Evolutionary conservation across 116 monocot genomes (phyloP), one percentile per base, ranked within the genome.

Genomic region (Trichopus zeylanicus): DNA sequence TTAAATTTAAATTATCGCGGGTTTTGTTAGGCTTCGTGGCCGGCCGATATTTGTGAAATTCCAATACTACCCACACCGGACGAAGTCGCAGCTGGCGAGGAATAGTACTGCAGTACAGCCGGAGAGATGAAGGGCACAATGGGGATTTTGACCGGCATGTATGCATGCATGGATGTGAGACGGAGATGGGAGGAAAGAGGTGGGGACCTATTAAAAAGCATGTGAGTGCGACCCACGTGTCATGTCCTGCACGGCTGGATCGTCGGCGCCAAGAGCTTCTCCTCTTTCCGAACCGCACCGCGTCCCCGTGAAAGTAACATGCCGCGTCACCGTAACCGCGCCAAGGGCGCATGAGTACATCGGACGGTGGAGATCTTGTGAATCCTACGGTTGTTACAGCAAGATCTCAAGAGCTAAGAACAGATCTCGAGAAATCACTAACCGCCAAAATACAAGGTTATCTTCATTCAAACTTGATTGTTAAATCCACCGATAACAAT

Each of bases 211-310:
- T 26, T 11, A 53, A 11, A 6, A 1, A 53, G 26, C 27, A 52
- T 53, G 64, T 53, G 64, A 53, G 48, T 53, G 64, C 53, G 60
- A 4, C 35, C 64, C 64, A 26, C 53, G 64, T 22, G 51, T 64
- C 64, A 64, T 53, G 53, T 26, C 25, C 25, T 11, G 51, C 64
- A n/a, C 64, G 64, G 64, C 64, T 48, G 62, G 48, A 28, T 31
- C 62, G 47, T 62, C 62, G 64, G 35, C 53, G 46, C 57, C 33
- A 20, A 57, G 33, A 39, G 39, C 15, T 13, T 39, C 39, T 10
- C 16, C 12, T 16, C 16, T 6, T n/a, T 7, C 21, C 4, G 7
- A 7, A 18, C 42, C 48, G 56, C 29, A 56, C 56, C 56, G 56
- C 29, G 56, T 33, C 15, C 32, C 31, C 56, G 31, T 56, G 53